A percentile compares a stretch with the other conserved stretches of the same genome.
These are phyloP conservation scores for Rhizopus arrhizus DNA, from an alignment of 371 early-diverging fungal species.

Conservation along the genomic window DNA sequence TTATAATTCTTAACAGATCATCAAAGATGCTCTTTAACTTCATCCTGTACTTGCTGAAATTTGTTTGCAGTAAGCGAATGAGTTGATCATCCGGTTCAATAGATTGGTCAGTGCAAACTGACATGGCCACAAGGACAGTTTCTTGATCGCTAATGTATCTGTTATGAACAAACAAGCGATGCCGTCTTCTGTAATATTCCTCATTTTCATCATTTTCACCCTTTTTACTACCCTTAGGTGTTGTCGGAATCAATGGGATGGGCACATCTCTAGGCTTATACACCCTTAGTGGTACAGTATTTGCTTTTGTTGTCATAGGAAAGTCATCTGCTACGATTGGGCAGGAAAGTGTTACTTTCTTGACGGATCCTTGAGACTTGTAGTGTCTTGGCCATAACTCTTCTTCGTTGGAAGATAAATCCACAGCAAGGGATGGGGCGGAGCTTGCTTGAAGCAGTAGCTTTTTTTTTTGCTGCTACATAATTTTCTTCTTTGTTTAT, in stretches of 20 bases:
- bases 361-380: not conserved
- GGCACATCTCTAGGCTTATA: slow-evolving; percentile 7
- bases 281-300: not conserved
- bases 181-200: slow-evolving; percentile 42
- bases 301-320: not conserved
- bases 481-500: not conserved
- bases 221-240: slow-evolving; percentile 5
- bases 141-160: slow-evolving; percentile 42
- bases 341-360: not conserved
- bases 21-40: slow-evolving; percentile 15
- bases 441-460: not conserved
- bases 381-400: not conserved
- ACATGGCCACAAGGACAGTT: slow-evolving; percentile 26
- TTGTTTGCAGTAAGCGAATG: slow-evolving; percentile 19
- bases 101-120: slow-evolving; percentile 24
- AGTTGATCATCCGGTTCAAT: slow-evolving; percentile 8
- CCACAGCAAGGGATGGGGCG: too few relatives aligned
- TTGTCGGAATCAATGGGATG: slow-evolving; percentile 6
- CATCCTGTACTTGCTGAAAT: slow-evolving; percentile 21
- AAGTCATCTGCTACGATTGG: not conserved
- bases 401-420: not conserved
- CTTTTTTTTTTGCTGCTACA: not conserved
- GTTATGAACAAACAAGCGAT: slow-evolving; percentile 41
- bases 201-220: slow-evolving; percentile 28
- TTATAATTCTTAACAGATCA: not conserved